A percentile compares a stretch with the other conserved stretches of the same genome.
phyloP scores from a whole-genome alignment of 106 monocot genomes.

The Acanthochlamys bracteata region DNA sequence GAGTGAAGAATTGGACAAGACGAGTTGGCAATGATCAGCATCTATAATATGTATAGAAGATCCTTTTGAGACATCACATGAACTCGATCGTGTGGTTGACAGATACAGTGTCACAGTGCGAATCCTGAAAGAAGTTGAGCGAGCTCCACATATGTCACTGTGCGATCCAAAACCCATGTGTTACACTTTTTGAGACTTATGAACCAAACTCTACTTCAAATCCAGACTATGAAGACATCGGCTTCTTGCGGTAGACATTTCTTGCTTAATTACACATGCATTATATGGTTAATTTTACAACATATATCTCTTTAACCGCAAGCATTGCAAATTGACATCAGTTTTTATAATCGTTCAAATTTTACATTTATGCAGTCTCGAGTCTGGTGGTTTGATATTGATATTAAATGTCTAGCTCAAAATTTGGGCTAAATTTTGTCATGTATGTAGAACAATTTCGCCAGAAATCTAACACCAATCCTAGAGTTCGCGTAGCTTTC shows the following conservation, averaged over 20 bases:
- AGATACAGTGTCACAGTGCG: conserved; percentile 70
- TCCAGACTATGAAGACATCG: neutral
- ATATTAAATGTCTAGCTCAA: no score
- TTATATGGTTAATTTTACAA: no score
- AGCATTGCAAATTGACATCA: no score
- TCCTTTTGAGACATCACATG: conserved; percentile 84
- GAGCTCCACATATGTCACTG: conserved; percentile 78
- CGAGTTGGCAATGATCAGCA: conserved; percentile 88
- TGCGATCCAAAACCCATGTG: conserved; percentile 51
- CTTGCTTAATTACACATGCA: neutral
- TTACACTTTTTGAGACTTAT: conserved; percentile 67
- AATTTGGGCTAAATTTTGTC: no score
- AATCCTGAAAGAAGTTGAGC: conserved; percentile 86
- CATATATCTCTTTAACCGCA: no score
- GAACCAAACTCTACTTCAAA: conserved; percentile 5
- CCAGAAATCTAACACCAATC: no score
- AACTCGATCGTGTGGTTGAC: conserved; percentile 91
- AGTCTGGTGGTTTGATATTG: no score
- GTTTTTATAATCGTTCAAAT: no score
- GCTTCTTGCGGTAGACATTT: neutral
- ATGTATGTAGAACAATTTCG: no score
- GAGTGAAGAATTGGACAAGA: conserved; percentile 83
- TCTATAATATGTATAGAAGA: conserved; percentile 98
- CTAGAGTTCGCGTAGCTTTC: no score
- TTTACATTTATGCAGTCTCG: no score